Evolutionary conservation across 345 rosid genomes (phyloP).

Genomic region (Zanthoxylum bungeanum): DNA sequence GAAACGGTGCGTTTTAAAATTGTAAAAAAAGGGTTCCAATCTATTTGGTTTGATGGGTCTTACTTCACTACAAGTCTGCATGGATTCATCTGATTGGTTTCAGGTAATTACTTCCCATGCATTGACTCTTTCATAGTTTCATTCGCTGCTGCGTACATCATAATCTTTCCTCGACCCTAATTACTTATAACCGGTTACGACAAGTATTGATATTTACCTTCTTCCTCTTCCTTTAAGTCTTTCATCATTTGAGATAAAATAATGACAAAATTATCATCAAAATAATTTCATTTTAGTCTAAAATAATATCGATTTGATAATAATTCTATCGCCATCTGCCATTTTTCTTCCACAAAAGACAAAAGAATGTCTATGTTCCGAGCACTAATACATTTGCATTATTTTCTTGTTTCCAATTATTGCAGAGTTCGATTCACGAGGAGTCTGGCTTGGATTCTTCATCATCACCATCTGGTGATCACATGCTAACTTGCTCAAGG

Average conservation of each 20-base stretch:
- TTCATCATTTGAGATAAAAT: too few species aligned
- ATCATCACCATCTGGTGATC: conserved; percentile 81
- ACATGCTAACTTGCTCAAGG: conserved; percentile 79
- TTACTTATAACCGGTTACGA: too few species aligned
- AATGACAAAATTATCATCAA: too few species aligned
- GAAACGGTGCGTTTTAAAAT: background rate
- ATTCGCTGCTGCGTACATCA: background rate
- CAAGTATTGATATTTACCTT: too few species aligned
- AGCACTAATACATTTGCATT: too few species aligned
- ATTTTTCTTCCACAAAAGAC: too few species aligned
- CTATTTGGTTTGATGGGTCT: conserved; percentile 51
- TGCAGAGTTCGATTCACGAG: conserved; percentile 56
- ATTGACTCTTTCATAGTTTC: conserved; percentile 5
- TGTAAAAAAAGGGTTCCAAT: background rate
- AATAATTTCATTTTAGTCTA: background rate
- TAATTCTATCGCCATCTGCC: too few species aligned
- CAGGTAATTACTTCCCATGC: conserved; percentile 46
- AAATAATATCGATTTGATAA: too few species aligned
- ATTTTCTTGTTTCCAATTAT: too few species aligned
- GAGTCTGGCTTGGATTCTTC: conserved; percentile 65
- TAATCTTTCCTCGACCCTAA: too few species aligned
- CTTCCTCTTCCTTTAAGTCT: too few species aligned
- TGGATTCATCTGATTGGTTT: conserved; percentile 94
- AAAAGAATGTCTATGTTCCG: background rate
- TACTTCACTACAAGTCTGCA: conserved; percentile 85